Evolutionary conservation across 2,329 filamentous ascomycete genomes (phyloP), one percentile per base, ranked within the genome.

Genomic region (Alternaria dauci): DNA sequence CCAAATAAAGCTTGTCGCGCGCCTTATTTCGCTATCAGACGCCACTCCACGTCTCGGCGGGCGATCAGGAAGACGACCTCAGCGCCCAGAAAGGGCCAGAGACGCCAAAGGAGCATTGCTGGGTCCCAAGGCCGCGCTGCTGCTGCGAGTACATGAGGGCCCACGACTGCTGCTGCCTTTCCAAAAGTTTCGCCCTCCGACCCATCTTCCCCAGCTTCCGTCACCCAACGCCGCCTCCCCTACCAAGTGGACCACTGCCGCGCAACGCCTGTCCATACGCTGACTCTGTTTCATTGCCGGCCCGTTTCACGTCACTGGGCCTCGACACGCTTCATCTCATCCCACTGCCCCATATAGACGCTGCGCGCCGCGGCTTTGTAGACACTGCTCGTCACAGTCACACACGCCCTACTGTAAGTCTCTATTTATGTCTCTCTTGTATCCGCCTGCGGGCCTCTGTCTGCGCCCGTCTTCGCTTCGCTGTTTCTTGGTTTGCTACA

Each of bases 1-100:
- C 72, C 71, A 70, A 72, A 72, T 69, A 78, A 77, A 78, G 74
- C 75, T 78, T 76, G 73, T 70, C 69, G 61, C 69, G 71, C 73
- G 72, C 70, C 71, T 74, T 75, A 71, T 73, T 72, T 72, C 69
- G 65, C 72, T 73, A 71, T 75, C 70, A 69, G 66, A 69, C 73
- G 74, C 74, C 74, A 75, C 72, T 67, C 70, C 72, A 74, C 68
- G 69, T 64, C 71, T 76, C 61, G 73, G 74, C 72, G 72, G 55
- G 64, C 71, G 73, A 77, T 77, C 76, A 74, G 58, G 58, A 68
- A 54, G 62, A 65, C 65, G 66, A 69, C 66, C 61, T 61, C 67
- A 69, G 70, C 68, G 70, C 73, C 70, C 61, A 73, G 69, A 72
- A 70, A 66, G 62, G 66, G 47, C 70, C 66, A 63, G 71, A 68